A percentile compares a stretch with the other conserved stretches of the same genome.
Conservation (phyloP, 257 asterid species). For the Jacaranda mimosifolia region DNA sequence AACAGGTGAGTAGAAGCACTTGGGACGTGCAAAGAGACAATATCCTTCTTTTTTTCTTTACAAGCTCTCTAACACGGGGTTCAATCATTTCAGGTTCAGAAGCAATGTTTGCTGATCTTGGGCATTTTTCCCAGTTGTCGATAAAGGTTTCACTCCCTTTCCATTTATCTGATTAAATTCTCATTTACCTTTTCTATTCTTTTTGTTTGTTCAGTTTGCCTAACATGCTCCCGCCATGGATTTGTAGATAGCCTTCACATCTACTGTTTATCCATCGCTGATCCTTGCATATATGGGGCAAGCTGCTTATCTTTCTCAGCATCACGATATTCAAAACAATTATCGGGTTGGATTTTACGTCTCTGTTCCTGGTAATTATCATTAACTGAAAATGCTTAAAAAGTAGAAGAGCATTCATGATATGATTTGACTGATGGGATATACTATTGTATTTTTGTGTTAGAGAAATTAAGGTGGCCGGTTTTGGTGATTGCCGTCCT, state of each 20-base stretch:
- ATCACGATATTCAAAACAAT: constrained; percentile 51
- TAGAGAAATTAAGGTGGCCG: constrained; percentile 80
- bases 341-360: constrained; percentile 81
- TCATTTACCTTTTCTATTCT: too few relatives aligned
- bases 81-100: constrained; percentile 74
- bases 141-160: constrained; percentile 61
- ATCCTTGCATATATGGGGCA: constrained; percentile 96
- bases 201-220: not conserved
- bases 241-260: constrained; percentile 81
- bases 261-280: constrained; percentile 78
- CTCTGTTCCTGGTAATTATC: constrained; percentile 79
- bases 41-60: not conserved
- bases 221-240: constrained; percentile 11
- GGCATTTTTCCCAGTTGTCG: constrained; percentile 90
- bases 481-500: constrained; percentile 85
- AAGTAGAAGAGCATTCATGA: not conserved
- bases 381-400: not conserved
- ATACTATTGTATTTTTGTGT: not conserved
- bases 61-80: not conserved
- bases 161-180: not conserved
- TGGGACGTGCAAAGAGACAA: not conserved
- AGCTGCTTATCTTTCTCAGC: constrained; percentile 87
- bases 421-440: not conserved
- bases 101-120: constrained; percentile 99
- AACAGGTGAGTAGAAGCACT: constrained; percentile 57